These are phyloP conservation scores for Apophysomyces trapeziformis DNA, from an alignment of 371 early-diverging fungal species.

Conservation along the genomic window DNA sequence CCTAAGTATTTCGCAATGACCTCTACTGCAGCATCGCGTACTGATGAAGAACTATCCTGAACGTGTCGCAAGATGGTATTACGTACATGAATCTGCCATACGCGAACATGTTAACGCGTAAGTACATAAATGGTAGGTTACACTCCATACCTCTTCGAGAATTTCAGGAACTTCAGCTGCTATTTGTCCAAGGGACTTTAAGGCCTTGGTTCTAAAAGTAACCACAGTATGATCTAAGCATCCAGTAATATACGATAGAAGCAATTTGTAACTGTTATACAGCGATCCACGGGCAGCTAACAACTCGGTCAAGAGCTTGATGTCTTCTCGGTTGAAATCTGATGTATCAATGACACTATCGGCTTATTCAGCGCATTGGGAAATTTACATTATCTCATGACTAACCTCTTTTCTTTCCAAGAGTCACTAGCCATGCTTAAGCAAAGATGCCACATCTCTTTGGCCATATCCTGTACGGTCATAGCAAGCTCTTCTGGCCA, in stretches of 20 bases:
- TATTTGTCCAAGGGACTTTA: conserved; percentile 77
- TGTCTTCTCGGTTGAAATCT: conserved; percentile 33
- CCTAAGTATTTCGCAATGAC: conserved; percentile 81
- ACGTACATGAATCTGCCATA: conserved; percentile 56
- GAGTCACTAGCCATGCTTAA: background rate
- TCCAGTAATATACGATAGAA: conserved; percentile 66
- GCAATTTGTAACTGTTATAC: conserved; percentile 68
- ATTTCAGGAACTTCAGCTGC: conserved; percentile 68
- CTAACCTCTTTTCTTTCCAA: background rate
- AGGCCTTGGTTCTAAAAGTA: conserved; percentile 71
- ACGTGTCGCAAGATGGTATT: conserved; percentile 74
- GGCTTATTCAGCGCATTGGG: background rate
- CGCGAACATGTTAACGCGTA: background rate
- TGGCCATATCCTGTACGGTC: background rate
- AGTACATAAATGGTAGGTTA: background rate
- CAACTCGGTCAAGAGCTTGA: conserved; percentile 43
- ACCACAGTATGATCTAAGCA: conserved; percentile 72
- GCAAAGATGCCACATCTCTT: conserved; percentile 5
- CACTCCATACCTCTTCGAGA: conserved; percentile 49
- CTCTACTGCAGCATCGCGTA: conserved; percentile 92
- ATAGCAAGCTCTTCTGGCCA: background rate
- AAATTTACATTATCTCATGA: background rate
- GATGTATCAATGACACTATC: conserved; percentile 26
- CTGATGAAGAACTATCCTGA: conserved; percentile 83
- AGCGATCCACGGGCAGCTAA: conserved; percentile 64